Percentiles rank a stretch among this genome's conserved stretches.
Conservation (phyloP, 345 rosid genomes). For the Raphanus sativus region DNA sequence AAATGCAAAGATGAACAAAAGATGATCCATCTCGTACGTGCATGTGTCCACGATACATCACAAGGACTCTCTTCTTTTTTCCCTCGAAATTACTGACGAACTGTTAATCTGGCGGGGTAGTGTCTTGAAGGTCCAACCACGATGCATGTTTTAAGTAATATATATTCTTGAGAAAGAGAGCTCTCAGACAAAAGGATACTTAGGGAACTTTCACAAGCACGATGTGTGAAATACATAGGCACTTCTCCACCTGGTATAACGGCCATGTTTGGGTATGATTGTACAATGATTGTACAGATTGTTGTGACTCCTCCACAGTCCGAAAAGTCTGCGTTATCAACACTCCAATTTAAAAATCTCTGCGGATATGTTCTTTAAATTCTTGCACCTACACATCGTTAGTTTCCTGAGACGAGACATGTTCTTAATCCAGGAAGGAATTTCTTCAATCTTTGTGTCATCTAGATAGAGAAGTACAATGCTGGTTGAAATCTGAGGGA, state of each 20-base stretch:
- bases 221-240: background rate
- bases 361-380: background rate
- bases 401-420: background rate
- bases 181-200: background rate
- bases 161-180: background rate
- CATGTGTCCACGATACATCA: background rate
- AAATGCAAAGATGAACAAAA: background rate
- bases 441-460: constrained; percentile 5
- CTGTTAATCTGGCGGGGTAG: background rate
- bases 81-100: background rate
- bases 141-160: background rate
- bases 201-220: background rate
- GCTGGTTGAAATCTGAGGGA: background rate
- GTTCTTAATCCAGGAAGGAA: constrained; percentile 1
- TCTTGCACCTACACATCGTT: background rate
- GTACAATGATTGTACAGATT: too few relatives aligned
- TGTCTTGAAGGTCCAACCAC: background rate
- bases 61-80: background rate
- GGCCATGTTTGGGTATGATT: background rate
- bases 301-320: background rate
- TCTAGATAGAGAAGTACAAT: background rate
- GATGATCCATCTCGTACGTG: background rate
- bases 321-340: background rate
- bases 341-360: background rate
- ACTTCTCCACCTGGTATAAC: background rate